Conservation (phyloP, 1,139 yeast genomes). For the Hanseniaspora sp. region DNA sequence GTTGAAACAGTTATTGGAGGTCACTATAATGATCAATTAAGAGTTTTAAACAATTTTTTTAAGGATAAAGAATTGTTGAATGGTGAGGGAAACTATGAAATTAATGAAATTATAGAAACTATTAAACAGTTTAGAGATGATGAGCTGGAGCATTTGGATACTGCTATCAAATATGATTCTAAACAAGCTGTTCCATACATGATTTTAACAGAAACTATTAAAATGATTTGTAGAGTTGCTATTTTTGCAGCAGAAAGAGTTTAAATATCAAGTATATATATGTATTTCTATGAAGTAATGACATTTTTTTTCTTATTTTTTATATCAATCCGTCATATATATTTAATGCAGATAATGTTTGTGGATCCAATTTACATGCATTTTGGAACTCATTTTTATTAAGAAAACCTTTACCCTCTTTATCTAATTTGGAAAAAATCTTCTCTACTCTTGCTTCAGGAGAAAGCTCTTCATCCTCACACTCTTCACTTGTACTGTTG, state of each 20-base stretch:
- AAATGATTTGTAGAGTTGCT: conserved; percentile 72
- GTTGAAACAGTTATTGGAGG: conserved; percentile 97
- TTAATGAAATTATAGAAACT: conserved; percentile 46
- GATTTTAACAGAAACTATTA: conserved; percentile 77
- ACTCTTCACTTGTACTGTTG: neutral
- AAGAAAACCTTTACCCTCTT: conserved; percentile 57
- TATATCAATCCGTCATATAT: conserved; percentile 69
- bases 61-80: conserved; percentile 36
- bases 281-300: neutral
- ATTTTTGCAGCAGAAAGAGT: conserved; percentile 84
- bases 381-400: conserved; percentile 72
- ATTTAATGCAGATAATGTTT: conserved; percentile 68
- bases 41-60: conserved; percentile 59
- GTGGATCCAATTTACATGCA: conserved; percentile 70
- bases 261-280: conserved; percentile 25
- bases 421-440: conserved; percentile 63
- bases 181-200: conserved; percentile 87
- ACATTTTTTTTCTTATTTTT: conserved; percentile 11
- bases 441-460: conserved; percentile 81
- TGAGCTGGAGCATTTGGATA: conserved; percentile 87
- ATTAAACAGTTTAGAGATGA: conserved; percentile 82
- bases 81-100: conserved; percentile 41
- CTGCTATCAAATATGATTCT: conserved; percentile 86
- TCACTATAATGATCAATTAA: conserved; percentile 81
- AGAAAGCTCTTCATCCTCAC: conserved; percentile 32